Base-by-base conservation (phyloP, 345 rosid genomes). In the Camelina laxa region DNA sequence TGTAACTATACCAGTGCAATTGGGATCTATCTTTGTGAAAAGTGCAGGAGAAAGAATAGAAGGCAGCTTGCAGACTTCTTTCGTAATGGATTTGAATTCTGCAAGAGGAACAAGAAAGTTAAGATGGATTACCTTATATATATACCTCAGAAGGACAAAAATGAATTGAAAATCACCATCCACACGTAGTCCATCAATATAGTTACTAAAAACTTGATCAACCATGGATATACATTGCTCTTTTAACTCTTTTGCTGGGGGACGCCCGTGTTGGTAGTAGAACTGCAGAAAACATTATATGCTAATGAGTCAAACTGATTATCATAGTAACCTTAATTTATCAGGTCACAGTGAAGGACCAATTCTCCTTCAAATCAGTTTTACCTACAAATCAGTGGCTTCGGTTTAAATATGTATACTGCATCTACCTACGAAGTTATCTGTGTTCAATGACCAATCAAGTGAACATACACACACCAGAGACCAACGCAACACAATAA, bases 21-120 rank as follows among this genome's bases (percentile, higher is more conserved):
- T 78, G 20, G 53, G 51, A 68, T 91, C 91, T 62, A 91, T 87
- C 82, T 81, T 85, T 75, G 84, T 83, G 72, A 89, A 91, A 69
- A 91, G 83, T 5, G 75, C 76, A 9, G 83, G 53, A 35, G 90
- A 89, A 72, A 89, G 74, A 65, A 84, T 89, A 15, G 89, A 88
- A n/a, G 97, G 97, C 45, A 91, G 78, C 84, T 83, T 85, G 87
- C 96, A 91, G 42, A 89, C 74, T 76, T 84, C 88, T 82, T 82
- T 91, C 3, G 85, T 76, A 22, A 89, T 79, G 65, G 81, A 60
- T 80, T 87, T 88, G 73, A 91, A 91, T 63, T 87, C 97, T 91
- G 85, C 68, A 74, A 76, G 21, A 77, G 38, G 59, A 74, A 48
- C 58, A 12, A n/a, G 19, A 30, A 47, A 39, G 67, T 6, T 65